Evolutionary conservation across 2,329 filamentous ascomycete species (phyloP).

Genomic region (Paecilomyces sp.): DNA sequence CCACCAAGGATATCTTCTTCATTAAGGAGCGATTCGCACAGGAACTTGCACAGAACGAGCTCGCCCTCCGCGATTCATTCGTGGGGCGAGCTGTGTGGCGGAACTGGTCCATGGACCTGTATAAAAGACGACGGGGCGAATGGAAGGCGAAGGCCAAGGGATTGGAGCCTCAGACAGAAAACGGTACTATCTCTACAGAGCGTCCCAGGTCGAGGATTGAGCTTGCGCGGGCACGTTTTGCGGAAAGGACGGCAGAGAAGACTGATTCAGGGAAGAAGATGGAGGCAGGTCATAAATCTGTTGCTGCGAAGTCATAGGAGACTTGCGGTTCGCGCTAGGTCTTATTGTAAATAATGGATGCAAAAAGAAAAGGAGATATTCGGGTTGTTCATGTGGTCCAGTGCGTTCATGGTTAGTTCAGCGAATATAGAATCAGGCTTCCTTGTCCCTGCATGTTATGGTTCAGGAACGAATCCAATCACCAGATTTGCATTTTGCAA

Average conservation of each 20-base stretch:
- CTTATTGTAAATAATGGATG: neutral
- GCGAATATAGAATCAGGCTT: neutral
- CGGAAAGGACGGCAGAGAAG: conserved; percentile 25
- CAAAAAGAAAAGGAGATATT: neutral
- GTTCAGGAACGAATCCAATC: neutral
- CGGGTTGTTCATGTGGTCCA: neutral
- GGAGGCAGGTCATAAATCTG: conserved; percentile 13
- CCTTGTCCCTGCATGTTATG: neutral
- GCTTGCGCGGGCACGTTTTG: conserved; percentile 51
- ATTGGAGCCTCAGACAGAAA: conserved; percentile 21
- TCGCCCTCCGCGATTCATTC: conserved; percentile 55
- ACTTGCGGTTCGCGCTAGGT: neutral
- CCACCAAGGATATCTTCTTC: conserved; percentile 57
- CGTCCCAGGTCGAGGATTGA: conserved; percentile 47
- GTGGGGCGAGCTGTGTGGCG: conserved; percentile 63
- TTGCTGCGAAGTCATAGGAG: conserved; percentile 8
- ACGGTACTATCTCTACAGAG: conserved; percentile 14
- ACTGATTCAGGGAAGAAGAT: conserved; percentile 9
- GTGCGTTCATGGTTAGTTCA: neutral
- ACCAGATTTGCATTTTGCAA: neutral
- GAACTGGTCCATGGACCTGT: conserved; percentile 69
- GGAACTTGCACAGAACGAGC: conserved; percentile 54
- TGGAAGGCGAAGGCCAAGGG: conserved; percentile 59
- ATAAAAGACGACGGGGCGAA: conserved; percentile 54
- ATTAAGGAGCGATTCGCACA: conserved; percentile 61